Evolutionary conservation across 805 yeast species (phyloP), one percentile per base, ranked within the genome.

Genomic region (Yamadazyma philogaea): DNA sequence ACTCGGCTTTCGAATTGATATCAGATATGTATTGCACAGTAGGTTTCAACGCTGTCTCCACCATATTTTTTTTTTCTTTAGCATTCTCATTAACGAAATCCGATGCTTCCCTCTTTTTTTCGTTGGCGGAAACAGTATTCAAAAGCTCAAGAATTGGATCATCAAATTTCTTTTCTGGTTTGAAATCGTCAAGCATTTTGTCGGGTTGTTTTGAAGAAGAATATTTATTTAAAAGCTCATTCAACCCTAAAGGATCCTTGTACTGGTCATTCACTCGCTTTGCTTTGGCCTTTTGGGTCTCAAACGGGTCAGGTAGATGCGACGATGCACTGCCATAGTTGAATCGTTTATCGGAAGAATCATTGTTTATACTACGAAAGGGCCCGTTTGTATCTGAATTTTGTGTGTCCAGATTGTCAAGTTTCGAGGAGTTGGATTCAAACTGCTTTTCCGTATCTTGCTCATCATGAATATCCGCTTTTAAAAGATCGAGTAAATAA

Each of bases 21-120:
- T 8, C 14, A 12, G 26, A 18, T 6, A 33, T 17, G 24, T 31
- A 14, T n/a, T 31, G 10, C 3, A 42, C 5, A 7, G 45, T 42
- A 4, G 45, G 42, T 10, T 6, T 7, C n/a, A 43, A 22, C 1
- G 34, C 42, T 7, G 38, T 27, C 6, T 17, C 24, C 7, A 33
- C 14, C 12, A 17, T 10, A 6, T 33, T n/a, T 6, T 19, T 16
- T n/a, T n/a, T 6, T 6, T 17, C 24, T 24, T 24, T 24, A 7
- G 8, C 28, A 7, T 24, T 24, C 12, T 4, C 28, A 4, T 24
- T n/a, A 7, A 11, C 10, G 28, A 24, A 24, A 24, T 24, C 10
- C 10, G 28, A 24, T 3, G 28, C 28, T 24, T 7, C 12, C 8
- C 34, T 18, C 19, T 30, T 30, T 20, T 4, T 7, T 24, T 24